Conservation (phyloP, 2,329 filamentous ascomycete species). For the Alternaria sp. region DNA sequence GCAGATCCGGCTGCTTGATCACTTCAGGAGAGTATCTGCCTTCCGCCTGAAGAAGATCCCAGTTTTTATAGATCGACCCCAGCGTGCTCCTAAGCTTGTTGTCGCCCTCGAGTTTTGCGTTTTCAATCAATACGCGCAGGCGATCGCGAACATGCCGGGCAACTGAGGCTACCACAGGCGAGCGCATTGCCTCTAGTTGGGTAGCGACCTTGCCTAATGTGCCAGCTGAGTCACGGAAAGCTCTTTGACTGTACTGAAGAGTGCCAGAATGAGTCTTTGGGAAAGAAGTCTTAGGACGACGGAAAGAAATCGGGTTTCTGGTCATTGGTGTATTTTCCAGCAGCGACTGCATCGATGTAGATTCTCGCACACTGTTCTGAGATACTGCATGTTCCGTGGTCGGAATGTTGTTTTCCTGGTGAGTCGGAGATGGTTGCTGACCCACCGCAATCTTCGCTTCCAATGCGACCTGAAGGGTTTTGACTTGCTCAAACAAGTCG, state of each 20-base stretch:
- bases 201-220: not conserved
- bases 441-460: slow-evolving; percentile 1
- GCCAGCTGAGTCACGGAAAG: not conserved
- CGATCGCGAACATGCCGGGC: slow-evolving; percentile 2
- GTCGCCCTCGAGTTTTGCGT: slow-evolving; percentile 9
- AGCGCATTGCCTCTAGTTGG: slow-evolving; percentile 1
- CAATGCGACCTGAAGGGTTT: slow-evolving; percentile 19
- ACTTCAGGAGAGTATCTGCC: not conserved
- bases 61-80: not conserved
- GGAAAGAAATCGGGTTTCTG: not conserved
- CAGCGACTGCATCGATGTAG: not conserved
- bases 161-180: slow-evolving; percentile 9
- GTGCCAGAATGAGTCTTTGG: not conserved
- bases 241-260: not conserved
- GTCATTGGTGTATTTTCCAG: not conserved
- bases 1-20: slow-evolving; percentile 2
- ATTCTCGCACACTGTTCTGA: not conserved
- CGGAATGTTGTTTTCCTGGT: not conserved
- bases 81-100: not conserved
- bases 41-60: not conserved
- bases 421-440: slow-evolving; percentile 1
- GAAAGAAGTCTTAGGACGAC: not conserved
- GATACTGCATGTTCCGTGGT: not conserved
- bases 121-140: slow-evolving; percentile 2
- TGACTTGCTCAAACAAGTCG: slow-evolving; percentile 28